Base-by-base conservation (phyloP, 2,329 filamentous ascomycete species). In the Talaromyces sp. region DNA sequence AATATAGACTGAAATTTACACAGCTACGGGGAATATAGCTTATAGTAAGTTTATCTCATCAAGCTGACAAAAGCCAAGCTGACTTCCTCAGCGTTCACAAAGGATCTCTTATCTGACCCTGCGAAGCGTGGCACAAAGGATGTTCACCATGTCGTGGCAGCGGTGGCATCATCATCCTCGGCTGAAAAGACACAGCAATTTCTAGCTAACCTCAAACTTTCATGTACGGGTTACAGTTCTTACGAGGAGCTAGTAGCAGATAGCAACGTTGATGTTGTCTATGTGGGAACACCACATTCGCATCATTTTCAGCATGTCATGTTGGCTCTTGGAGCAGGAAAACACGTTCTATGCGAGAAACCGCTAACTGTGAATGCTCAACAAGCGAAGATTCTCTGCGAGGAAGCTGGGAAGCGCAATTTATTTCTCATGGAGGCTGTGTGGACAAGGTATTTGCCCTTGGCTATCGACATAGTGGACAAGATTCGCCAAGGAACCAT, bases 301-400 rank as follows among this genome's bases (percentile, higher is more conserved):
- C 91, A 96, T 75, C 92, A 96, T 79, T 96, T 92, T 79, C 90
- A 96, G 75, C 93, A 96, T 77, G 84, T 86, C 65, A 90, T 92
- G 85, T 83, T 96, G n/a, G 89, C 87, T 49, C 81, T 96, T 41
- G 84, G 90, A 65, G 89, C 89, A 9, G 89, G 90, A 69, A 96
- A 96, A 81, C 84, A 93, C 68, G 90, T 96, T 35, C 84, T 96
- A 38, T 96, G 91, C 74, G 92, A 96, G 76, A 96, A 96, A 81
- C 86, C 92, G 0, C 87, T 96, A 68, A 96, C 91, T 0, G 89
- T 93, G 64, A 96, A 89, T 65, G 90, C 89, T 4, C 80, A 85
- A 7, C 91, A 96, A 77, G 81, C 89, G 29, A 85, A 84, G 75
- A 86, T 86, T 72, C 81, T 96, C 31, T 84, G 87, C 56, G 84